Evolutionary conservation across 495 filamentous ascomycete species (phyloP).

Genomic region (Neurospora tetraspora): DNA sequence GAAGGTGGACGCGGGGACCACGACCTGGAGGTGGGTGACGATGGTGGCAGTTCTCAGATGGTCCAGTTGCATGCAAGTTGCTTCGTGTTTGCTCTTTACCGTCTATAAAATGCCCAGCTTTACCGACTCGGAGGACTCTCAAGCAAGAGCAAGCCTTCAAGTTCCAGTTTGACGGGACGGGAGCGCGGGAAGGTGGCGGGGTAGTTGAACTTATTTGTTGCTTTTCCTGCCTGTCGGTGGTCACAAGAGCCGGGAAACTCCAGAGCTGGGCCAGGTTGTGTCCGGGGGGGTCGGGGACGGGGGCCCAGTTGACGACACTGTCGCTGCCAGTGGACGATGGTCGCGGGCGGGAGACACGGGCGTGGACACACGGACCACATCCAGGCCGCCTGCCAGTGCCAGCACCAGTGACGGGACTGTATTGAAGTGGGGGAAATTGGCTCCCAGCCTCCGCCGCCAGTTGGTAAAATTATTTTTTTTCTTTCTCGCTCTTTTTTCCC

Average conservation of each 20-base stretch:
- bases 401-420: not conserved
- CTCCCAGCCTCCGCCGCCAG: conserved; percentile 1
- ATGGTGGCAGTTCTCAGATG: conserved; percentile 4
- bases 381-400: not conserved
- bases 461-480: conserved; percentile 1
- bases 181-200: conserved; percentile 8
- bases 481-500: not conserved
- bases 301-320: not conserved
- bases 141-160: not conserved
- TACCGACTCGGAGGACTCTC: not conserved
- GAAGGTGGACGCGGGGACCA: not conserved
- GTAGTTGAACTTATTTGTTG: conserved; percentile 12
- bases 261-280: conserved; percentile 1
- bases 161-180: not conserved
- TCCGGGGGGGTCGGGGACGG: not conserved
- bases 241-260: conserved; percentile 1
- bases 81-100: conserved; percentile 1
- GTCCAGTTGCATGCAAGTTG: not conserved
- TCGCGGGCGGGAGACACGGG: not conserved
- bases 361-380: not conserved
- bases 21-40: conserved; percentile 1
- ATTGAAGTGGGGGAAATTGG: not conserved
- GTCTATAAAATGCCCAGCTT: not conserved
- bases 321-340: not conserved
- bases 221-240: conserved; percentile 1